These are phyloP conservation scores for Leccinum ochraceum DNA, from an alignment of 768 basidiomycete species.

Conservation along the genomic window DNA sequence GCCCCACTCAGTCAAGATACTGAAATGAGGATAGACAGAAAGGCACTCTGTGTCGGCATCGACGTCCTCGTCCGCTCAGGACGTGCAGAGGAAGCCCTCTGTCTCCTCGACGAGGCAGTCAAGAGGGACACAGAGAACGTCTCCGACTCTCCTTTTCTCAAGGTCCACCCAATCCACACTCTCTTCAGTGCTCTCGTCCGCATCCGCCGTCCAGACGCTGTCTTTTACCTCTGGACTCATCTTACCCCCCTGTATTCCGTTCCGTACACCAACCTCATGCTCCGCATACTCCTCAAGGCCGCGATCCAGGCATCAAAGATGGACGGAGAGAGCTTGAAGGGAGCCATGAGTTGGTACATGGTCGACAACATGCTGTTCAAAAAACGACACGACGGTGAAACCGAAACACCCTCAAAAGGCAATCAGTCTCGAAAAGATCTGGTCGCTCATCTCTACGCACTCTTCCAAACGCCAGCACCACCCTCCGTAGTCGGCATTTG, in stretches of 20 bases:
- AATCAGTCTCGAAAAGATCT: conserved; percentile 11
- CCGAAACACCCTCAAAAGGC: neutral
- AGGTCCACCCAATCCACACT: conserved; percentile 37
- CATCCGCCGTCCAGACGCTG: conserved; percentile 57
- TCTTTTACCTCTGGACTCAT: conserved; percentile 70
- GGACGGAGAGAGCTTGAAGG: conserved; percentile 53
- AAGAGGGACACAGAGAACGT: conserved; percentile 21
- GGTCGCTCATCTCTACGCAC: conserved; percentile 7
- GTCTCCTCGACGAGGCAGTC: conserved; percentile 46
- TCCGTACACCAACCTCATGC: conserved; percentile 52
- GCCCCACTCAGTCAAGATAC: conserved; percentile 1
- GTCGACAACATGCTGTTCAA: conserved; percentile 22
- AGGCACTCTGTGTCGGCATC: conserved; percentile 51
- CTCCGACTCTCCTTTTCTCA: conserved; percentile 15
- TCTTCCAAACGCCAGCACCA: conserved; percentile 26
- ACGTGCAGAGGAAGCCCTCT: conserved; percentile 49
- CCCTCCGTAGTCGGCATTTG: conserved; percentile 43
- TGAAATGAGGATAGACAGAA: conserved; percentile 40
- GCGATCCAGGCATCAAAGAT: conserved; percentile 53
- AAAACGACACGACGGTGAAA: conserved; percentile 8
- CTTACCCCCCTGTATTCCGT: conserved; percentile 60
- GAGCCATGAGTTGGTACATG: conserved; percentile 40
- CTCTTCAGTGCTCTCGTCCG: conserved; percentile 52
- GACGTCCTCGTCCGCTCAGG: conserved; percentile 47
- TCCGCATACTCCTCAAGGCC: conserved; percentile 61